Conservation (phyloP, 2,329 filamentous ascomycete species). For the Periconia digitata region DNA sequence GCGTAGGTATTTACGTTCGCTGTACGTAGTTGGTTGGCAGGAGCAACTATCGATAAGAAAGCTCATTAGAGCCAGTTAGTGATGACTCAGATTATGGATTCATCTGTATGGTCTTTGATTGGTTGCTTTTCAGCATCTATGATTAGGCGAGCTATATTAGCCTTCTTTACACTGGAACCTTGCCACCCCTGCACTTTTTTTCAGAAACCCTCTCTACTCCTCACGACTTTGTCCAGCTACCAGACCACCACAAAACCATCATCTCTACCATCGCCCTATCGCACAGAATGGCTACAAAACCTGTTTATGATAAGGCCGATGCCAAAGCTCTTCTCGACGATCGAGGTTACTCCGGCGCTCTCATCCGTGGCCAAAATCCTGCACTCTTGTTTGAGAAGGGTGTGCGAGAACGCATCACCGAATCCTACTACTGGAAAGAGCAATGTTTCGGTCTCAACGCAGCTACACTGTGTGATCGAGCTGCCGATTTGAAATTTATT, state of each 20-base stretch:
- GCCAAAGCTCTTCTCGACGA: constrained; percentile 80
- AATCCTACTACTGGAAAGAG: constrained; percentile 98
- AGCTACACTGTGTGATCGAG: constrained; percentile 79
- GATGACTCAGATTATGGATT: too few relatives aligned
- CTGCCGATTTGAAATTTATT: constrained; percentile 79
- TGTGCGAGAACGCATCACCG: constrained; percentile 91
- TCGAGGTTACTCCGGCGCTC: constrained; percentile 73
- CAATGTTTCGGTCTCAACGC: constrained; percentile 95
- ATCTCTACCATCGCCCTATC: not conserved
- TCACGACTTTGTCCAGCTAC: not conserved
- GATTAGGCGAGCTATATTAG: too few relatives aligned
- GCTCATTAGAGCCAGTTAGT: not conserved
- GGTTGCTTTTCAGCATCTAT: too few relatives aligned
- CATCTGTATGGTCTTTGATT: too few relatives aligned
- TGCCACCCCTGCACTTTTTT: too few relatives aligned
- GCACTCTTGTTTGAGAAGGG: constrained; percentile 96
- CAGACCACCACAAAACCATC: constrained; percentile 1
- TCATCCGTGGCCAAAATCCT: constrained; percentile 89
- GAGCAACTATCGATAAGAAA: constrained; percentile 34
- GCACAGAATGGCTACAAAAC: constrained; percentile 34
- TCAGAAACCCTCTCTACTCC: too few relatives aligned
- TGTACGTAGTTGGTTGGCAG: constrained; percentile 13
- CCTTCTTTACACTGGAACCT: too few relatives aligned
- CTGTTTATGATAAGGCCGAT: constrained; percentile 70
- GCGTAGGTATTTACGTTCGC: too few relatives aligned